Conservation (phyloP, 495 filamentous ascomycete genomes). For the Aspergillus panamensis region DNA sequence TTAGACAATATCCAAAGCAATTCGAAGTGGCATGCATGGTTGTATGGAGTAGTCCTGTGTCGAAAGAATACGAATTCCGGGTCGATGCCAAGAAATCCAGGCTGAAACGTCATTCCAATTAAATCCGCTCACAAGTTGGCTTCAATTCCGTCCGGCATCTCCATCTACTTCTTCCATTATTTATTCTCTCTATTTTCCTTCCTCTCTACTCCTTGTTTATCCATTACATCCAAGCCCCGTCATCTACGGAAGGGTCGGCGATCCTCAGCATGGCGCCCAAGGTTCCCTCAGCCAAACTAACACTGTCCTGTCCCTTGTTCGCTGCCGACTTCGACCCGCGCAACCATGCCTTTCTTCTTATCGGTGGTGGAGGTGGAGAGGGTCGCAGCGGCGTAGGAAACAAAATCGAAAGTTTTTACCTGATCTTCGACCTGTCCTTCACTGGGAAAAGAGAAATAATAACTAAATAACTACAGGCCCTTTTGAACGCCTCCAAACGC, state of each 20-base stretch:
- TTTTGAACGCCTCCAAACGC: slow-evolving; percentile 64
- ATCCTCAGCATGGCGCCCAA: slow-evolving; percentile 46
- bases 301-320: slow-evolving; percentile 83
- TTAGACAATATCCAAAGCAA: not conserved
- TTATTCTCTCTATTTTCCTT: slow-evolving; percentile 15
- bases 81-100: slow-evolving; percentile 36
- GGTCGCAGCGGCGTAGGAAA: slow-evolving; percentile 83
- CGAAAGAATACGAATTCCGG: too few relatives aligned
- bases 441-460: not conserved
- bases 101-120: slow-evolving; percentile 23
- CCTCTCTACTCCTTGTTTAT: not conserved
- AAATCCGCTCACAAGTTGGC: slow-evolving; percentile 7
- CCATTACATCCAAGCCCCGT: not conserved
- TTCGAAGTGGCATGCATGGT: not conserved
- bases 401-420: slow-evolving; percentile 64
- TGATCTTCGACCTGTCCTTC: slow-evolving; percentile 4
- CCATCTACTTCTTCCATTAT: slow-evolving; percentile 23
- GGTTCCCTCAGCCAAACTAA: slow-evolving; percentile 60
- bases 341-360: slow-evolving; percentile 68
- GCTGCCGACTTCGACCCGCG: slow-evolving; percentile 84
- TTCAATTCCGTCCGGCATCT: slow-evolving; percentile 6
- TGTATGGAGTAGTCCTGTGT: not conserved
- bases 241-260: not conserved
- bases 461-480: slow-evolving; percentile 44
- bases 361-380: slow-evolving; percentile 90